Evolutionary conservation across 164 flowering plant genomes (phyloP), one percentile per base, ranked within the genome.

Genomic region (Saururus chinensis): DNA sequence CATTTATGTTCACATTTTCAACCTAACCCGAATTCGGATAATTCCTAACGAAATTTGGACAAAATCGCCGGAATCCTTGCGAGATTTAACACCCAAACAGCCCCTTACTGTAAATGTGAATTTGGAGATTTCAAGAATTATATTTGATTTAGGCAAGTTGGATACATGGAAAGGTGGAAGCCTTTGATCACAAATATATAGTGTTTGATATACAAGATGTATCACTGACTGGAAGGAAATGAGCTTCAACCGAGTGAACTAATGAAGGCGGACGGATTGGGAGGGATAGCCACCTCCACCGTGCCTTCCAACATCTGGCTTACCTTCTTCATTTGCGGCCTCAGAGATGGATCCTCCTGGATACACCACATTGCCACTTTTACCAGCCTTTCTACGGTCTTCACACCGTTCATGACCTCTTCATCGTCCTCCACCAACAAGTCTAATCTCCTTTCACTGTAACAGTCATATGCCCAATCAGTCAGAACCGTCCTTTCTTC

Each of bases 211-310:
- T 7, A 45, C 49, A 45, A 45, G 17, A 17, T 45, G 49, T 12
- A 45, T 7, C 11, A 12, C 14, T 6, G 51, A n/a, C n/a, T 45
- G 49, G 11, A 1, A 4, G 17, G 14, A 48, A 40, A 35, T 57
- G 55, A 20, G 42, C 22, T 19, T 37, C 24, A 59, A 19, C 49
- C 30, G 17, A 23, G 48, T 40, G 71, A 40, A 63, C 66, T 63
- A 30, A 59, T 63, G 51, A 26, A 42, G 54, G 66, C 40, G n/a
- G 61, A 71, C 17, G 72, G 71, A 23, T 57, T 10, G n/a, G 76
- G 74, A 2, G 79, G 81, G 11, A 37, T 30, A 13, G 61, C 13
- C n/a, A 79, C 73, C 60, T 74, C 72, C 20, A 70, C 72, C 4
- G 53, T 48, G 42, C 78, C 84, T 60, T 77, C 78, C 49, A 42